Evolutionary conservation across 2,329 filamentous ascomycete species (phyloP).

Genomic region (Botrytis hyacinthi): DNA sequence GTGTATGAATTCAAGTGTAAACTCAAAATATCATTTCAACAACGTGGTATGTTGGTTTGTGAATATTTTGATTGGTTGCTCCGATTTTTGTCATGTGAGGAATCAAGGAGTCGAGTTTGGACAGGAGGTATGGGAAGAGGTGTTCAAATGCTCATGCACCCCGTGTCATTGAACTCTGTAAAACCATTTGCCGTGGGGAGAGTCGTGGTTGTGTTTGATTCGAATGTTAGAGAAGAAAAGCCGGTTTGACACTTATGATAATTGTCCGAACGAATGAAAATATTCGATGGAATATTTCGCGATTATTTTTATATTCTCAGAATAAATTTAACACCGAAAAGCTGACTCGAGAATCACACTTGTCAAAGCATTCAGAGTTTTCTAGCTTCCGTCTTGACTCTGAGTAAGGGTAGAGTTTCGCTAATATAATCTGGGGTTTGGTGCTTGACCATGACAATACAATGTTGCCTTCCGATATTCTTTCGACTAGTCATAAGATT

Average conservation of each 20-base stretch:
- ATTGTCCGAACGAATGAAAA: slow-evolving; percentile 18
- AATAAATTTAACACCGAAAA: not conserved
- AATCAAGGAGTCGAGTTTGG: slow-evolving; percentile 1
- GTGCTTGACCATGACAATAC: not conserved
- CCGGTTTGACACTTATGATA: not conserved
- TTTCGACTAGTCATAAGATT: not conserved
- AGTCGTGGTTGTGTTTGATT: slow-evolving; percentile 18
- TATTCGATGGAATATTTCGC: slow-evolving; percentile 6
- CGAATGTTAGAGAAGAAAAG: not conserved
- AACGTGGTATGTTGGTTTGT: not conserved
- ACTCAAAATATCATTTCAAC: not conserved
- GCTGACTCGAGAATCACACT: not conserved
- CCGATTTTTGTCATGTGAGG: not conserved
- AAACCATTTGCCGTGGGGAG: not conserved
- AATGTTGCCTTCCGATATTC: not conserved
- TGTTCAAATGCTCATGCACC: slow-evolving; percentile 9
- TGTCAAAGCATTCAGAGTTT: slow-evolving; percentile 7
- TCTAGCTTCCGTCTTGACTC: slow-evolving; percentile 1
- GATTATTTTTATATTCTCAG: not conserved
- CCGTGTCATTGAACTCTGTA: not conserved
- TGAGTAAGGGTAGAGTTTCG: not conserved
- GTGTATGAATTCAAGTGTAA: not conserved
- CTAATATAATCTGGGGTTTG: not conserved
- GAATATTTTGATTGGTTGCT: slow-evolving; percentile 18
- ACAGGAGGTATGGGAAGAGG: not conserved